These are phyloP conservation scores for Malassezia cuniculi DNA, from an alignment of 1,284 basidiomycete genomes.

Conservation along the genomic window DNA sequence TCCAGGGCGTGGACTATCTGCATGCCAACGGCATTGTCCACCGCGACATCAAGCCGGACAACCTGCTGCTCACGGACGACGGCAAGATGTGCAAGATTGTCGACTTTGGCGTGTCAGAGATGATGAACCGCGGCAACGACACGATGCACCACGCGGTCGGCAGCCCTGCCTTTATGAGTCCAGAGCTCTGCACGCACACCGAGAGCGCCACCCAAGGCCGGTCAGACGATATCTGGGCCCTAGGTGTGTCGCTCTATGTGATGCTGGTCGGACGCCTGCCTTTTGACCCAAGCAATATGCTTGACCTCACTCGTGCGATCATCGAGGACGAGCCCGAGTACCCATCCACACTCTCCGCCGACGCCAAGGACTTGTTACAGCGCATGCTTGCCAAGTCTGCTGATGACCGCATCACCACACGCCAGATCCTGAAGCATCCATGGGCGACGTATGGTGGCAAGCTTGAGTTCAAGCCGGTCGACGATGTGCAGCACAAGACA, in stretches of 20 bases:
- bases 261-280: constrained; percentile 51
- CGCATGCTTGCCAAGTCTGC: constrained; percentile 34
- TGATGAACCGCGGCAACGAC: constrained; percentile 49
- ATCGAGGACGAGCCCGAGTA: constrained; percentile 42
- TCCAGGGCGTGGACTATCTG: constrained; percentile 50
- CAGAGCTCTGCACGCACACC: constrained; percentile 49
- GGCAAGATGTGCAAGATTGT: constrained; percentile 50
- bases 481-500: too few relatives aligned
- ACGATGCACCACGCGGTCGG: constrained; percentile 48
- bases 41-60: constrained; percentile 51
- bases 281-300: constrained; percentile 48
- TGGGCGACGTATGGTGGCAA: constrained; percentile 25
- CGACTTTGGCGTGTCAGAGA: constrained; percentile 53
- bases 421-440: constrained; percentile 27
- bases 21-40: constrained; percentile 52
- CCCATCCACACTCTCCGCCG: constrained; percentile 21
- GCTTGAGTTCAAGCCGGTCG: too few relatives aligned
- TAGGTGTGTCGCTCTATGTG: constrained; percentile 52
- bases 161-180: constrained; percentile 52
- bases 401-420: constrained; percentile 24
- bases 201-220: constrained; percentile 25
- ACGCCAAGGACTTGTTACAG: constrained; percentile 22
- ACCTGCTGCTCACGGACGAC: constrained; percentile 50
- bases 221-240: constrained; percentile 51
- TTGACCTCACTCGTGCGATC: constrained; percentile 50